A percentile compares a stretch with the other conserved stretches of the same genome.
These are phyloP conservation scores for Musa troglodytarum DNA, from an alignment of 176 grass and related monocot genomes.

Conservation along the genomic window DNA sequence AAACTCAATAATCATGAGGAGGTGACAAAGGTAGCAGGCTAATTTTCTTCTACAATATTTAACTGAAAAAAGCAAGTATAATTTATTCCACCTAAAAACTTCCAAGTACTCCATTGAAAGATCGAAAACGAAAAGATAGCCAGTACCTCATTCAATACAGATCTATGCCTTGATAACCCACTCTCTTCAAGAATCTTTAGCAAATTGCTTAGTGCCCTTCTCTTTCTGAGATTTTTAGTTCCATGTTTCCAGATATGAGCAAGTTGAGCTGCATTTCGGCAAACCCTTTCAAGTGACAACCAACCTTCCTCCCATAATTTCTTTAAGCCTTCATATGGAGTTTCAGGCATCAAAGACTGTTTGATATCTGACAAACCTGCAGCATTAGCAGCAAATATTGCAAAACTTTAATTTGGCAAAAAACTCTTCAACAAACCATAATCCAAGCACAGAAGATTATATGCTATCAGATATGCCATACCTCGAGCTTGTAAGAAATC, in stretches of 20 bases:
- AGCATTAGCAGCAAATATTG: neutral
- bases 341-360: slow-evolving; percentile 16
- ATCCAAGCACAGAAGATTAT: too few species aligned
- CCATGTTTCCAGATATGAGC: slow-evolving; percentile 55
- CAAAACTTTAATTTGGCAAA: slow-evolving; percentile 1
- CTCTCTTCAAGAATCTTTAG: slow-evolving; percentile 79
- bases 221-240: slow-evolving; percentile 81
- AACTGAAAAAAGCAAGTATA: neutral
- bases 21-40: neutral
- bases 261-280: slow-evolving; percentile 52
- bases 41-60: neutral
- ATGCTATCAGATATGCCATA: slow-evolving; percentile 11
- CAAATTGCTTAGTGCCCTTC: slow-evolving; percentile 54
- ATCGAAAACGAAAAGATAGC: neutral
- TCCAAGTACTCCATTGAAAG: neutral
- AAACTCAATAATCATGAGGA: neutral
- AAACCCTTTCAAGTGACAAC: slow-evolving; percentile 61
- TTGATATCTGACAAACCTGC: slow-evolving; percentile 31
- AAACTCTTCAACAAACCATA: neutral
- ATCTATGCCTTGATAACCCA: slow-evolving; percentile 74
- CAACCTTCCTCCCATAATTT: slow-evolving; percentile 53
- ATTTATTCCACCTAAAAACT: neutral
- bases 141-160: slow-evolving; percentile 47
- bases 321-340: slow-evolving; percentile 23
- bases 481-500: slow-evolving; percentile 38